A percentile compares a stretch with the other conserved stretches of the same genome.
phyloP scores from a whole-genome alignment of 2,329 filamentous ascomycete species.

The Talaromyces piceae region DNA sequence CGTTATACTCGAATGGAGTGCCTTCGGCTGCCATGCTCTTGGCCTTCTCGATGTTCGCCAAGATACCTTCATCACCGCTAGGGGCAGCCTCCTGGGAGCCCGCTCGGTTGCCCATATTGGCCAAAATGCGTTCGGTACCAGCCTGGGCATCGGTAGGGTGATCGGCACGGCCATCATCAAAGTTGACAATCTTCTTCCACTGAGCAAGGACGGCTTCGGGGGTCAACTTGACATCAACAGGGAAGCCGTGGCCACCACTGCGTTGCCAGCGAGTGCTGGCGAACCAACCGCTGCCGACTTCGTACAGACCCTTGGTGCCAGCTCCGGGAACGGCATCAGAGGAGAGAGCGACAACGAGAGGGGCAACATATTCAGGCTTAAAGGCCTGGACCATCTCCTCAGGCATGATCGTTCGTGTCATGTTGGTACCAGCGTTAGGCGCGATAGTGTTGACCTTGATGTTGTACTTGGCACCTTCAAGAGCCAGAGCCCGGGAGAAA shows the following conservation, averaged over 20 bases:
- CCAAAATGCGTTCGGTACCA: constrained; percentile 70
- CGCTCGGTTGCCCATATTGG: constrained; percentile 71
- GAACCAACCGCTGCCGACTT: constrained; percentile 91
- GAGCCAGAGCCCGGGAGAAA: constrained; percentile 84
- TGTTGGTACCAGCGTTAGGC: constrained; percentile 89
- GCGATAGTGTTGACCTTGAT: constrained; percentile 98
- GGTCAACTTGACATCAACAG: constrained; percentile 71
- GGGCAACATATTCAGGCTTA: constrained; percentile 98
- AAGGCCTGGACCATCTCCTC: constrained; percentile 98
- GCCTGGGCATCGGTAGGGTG: constrained; percentile 73
- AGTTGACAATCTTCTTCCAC: constrained; percentile 75
- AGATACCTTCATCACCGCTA: constrained; percentile 53
- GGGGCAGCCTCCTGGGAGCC: constrained; percentile 34
- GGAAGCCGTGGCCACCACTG: constrained; percentile 82
- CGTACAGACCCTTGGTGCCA: constrained; percentile 80
- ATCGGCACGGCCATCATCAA: constrained; percentile 80
- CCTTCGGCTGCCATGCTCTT: constrained; percentile 64
- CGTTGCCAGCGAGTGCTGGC: constrained; percentile 93
- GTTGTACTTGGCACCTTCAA: constrained; percentile 95
- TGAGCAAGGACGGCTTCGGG: constrained; percentile 74
- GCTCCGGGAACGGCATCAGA: constrained; percentile 79
- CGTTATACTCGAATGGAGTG: constrained; percentile 73
- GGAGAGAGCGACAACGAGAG: constrained; percentile 78
- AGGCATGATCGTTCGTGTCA: constrained; percentile 90
- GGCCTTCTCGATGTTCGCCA: constrained; percentile 68